Evolutionary conservation across 2,329 filamentous ascomycete genomes (phyloP).

Genomic region (Aspergillus caelatus): DNA sequence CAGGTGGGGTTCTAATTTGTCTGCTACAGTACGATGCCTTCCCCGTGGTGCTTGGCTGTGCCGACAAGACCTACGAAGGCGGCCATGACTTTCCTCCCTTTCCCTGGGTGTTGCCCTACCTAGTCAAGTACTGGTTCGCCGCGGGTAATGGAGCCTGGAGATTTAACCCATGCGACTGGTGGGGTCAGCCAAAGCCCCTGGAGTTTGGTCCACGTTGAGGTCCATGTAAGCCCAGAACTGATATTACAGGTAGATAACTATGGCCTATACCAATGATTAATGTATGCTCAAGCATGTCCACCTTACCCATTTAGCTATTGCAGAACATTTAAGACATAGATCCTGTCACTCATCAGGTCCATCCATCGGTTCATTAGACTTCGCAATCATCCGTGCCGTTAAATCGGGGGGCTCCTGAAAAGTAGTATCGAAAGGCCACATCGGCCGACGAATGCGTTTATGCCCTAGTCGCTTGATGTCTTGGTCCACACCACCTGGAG

Average conservation of each 20-base stretch:
- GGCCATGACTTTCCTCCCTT: not conserved
- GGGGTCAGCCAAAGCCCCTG: not conserved
- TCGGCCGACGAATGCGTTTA: slow-evolving; percentile 51
- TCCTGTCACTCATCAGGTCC: slow-evolving; percentile 24
- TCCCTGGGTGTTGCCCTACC: not conserved
- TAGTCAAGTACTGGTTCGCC: not conserved
- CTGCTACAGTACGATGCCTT: not conserved
- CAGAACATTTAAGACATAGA: not conserved
- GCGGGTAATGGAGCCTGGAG: not conserved
- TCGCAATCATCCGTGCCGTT: slow-evolving; percentile 37
- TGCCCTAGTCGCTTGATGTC: slow-evolving; percentile 54
- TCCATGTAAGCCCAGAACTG: not conserved
- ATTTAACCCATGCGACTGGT: not conserved
- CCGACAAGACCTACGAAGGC: not conserved
- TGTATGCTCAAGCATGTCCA: not conserved
- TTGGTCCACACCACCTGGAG: slow-evolving; percentile 59
- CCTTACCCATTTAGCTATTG: not conserved
- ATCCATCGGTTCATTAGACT: slow-evolving; percentile 28
- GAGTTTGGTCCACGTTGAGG: not conserved
- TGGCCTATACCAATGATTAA: not conserved
- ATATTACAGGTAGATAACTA: not conserved
- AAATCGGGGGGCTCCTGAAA: slow-evolving; percentile 41
- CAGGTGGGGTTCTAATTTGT: not conserved
- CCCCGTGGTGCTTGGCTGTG: not conserved
- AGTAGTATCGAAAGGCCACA: slow-evolving; percentile 51